These are phyloP conservation scores for Pecoramyces ruminantium DNA, from an alignment of 192 early-diverging fungal genomes.

Conservation along the genomic window DNA sequence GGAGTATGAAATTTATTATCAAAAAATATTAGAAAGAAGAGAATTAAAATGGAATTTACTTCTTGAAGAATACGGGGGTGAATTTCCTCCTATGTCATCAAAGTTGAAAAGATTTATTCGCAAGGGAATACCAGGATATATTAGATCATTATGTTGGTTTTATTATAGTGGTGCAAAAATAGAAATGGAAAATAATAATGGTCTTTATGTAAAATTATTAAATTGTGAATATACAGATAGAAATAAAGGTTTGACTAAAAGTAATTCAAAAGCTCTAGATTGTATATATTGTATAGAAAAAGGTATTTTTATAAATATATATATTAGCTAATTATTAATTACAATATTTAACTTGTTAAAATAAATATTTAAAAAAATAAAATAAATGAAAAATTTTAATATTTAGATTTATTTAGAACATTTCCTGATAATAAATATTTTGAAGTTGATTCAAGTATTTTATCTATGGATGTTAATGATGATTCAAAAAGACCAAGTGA, in stretches of 20 bases:
- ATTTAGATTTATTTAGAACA: conserved; percentile 53
- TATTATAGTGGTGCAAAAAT: conserved; percentile 51
- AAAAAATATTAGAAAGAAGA: not conserved
- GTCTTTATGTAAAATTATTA: conserved; percentile 20
- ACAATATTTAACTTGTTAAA: too few species aligned
- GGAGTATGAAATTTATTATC: not conserved
- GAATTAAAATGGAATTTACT: not conserved
- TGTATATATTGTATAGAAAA: not conserved
- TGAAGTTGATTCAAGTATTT: not conserved
- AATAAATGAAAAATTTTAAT: too few species aligned
- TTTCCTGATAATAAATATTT: conserved; percentile 48
- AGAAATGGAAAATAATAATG: conserved; percentile 30
- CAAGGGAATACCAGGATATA: conserved; percentile 56
- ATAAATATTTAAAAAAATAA: too few species aligned
- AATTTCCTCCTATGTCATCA: not conserved
- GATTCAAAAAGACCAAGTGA: not conserved
- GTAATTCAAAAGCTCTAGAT: not conserved
- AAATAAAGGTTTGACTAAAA: conserved; percentile 15
- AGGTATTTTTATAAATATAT: conserved; percentile 9
- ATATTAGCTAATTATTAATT: too few species aligned
- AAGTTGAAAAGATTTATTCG: conserved; percentile 55
- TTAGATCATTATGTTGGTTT: conserved; percentile 53
- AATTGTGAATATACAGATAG: conserved; percentile 10
- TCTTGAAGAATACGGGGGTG: not conserved
- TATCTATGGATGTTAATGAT: too few species aligned